Evolutionary conservation across 1,284 basidiomycete species (phyloP).

Genomic region (Trichosporon inkin): DNA sequence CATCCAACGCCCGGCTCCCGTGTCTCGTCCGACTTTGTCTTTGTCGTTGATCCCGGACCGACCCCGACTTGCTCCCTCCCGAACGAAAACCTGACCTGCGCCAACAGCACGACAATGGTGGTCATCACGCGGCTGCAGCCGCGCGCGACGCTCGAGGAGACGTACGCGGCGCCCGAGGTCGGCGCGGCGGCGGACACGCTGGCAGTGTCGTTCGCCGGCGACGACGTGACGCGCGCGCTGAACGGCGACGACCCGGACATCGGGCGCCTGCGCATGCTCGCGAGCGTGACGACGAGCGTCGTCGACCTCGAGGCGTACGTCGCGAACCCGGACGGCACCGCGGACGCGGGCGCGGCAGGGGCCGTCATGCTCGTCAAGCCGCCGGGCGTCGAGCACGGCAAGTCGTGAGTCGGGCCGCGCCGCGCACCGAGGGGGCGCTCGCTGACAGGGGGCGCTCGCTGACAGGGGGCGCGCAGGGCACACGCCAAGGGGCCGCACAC

Average conservation of each 20-base stretch:
- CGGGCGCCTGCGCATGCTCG: background rate
- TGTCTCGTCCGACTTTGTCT: no score
- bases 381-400: constrained; percentile 17
- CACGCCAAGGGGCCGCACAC: constrained; percentile 16
- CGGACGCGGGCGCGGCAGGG: background rate
- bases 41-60: no score
- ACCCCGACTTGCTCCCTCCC: no score
- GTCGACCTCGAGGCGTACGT: constrained; percentile 17
- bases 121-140: constrained; percentile 1
- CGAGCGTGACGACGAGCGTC: constrained; percentile 5
- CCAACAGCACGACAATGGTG: background rate
- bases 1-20: no score
- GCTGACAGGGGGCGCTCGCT: no score
- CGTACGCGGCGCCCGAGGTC: constrained; percentile 7
- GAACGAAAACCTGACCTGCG: no score
- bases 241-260: constrained; percentile 10
- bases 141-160: background rate
- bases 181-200: constrained; percentile 1
- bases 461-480: background rate
- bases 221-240: constrained; percentile 7
- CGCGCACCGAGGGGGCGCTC: no score
- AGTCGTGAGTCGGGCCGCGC: constrained; percentile 21
- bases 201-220: constrained; percentile 1
- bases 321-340: constrained; percentile 3
- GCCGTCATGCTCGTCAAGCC: constrained; percentile 20